Evolutionary conservation across 2,329 filamentous ascomycete species (phyloP), one percentile per base, ranked within the genome.

Genomic region (Pseudopyricularia javanii): DNA sequence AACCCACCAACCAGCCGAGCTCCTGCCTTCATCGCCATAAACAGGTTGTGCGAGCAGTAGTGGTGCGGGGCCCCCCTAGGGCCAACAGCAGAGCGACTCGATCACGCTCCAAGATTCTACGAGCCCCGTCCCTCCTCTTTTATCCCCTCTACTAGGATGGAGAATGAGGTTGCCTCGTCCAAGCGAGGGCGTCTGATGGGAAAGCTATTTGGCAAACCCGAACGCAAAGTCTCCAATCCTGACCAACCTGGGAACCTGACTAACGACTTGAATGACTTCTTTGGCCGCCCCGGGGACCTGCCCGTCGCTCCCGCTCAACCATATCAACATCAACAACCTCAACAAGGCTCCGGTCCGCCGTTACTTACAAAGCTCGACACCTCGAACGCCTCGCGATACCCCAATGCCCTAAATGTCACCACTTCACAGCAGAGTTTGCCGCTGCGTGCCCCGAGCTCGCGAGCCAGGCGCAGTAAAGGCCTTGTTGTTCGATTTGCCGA

Each of bases 401-500:
- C 76, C 32, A 75, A 78, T 59, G 74, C 77, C 37, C 63, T 73
- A 55, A 69, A 73, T 26, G 70, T 78, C 54, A 68, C 58, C 64
- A 62, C 54, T 37, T 61, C 62, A 12, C 72, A 74, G 55, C 70
- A 73, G 59, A 74, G 71, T 55, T 65, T 75, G 26, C 64, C 70
- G 33, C 60, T 73, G 15, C 70, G 70, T 20, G 63, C 70, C 20
- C 68, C 66, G 60, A 75, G 70, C 57, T 70, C 74, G 28, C 70
- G 69, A 22, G 37, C 33, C 20, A 69, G 68, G 24, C 72, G 69
- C 50, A 80, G 77, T 62, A 87, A 88, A 66, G 85, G 85, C 9
- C 71, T 93, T 56, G 72, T 72, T 4, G 91, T 96, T 34, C 80
- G 75, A 53, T 96, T 96, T 61, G 78, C 77, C 51, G 81, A 87